A percentile compares a stretch with the other conserved stretches of the same genome.
phyloP scores from a whole-genome alignment of 495 filamentous ascomycete species.

The Hamigera avellanea region DNA sequence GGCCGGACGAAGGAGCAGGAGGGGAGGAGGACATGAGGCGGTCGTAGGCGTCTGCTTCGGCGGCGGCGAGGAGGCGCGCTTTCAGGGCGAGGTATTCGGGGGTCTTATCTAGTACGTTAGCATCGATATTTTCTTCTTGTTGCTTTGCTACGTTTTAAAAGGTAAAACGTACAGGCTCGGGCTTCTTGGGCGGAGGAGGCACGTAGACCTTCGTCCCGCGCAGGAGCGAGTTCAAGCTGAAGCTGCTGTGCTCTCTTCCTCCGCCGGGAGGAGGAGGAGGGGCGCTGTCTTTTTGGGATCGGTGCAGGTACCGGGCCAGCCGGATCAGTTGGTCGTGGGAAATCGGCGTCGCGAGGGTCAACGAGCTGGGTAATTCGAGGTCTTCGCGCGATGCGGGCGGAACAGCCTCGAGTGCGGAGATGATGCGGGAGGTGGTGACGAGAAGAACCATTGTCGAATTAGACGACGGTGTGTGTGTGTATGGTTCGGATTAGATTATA shows the following conservation, averaged over 20 bases:
- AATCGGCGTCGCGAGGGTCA: constrained; percentile 55
- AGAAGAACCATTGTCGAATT: constrained; percentile 69
- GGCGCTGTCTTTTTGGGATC: constrained; percentile 3
- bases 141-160: background rate
- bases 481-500: too few relatives aligned
- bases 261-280: background rate
- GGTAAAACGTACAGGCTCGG: constrained; percentile 52
- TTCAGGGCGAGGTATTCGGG: constrained; percentile 84
- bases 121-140: background rate
- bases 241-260: background rate
- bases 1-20: constrained; percentile 20
- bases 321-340: constrained; percentile 69
- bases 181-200: constrained; percentile 64
- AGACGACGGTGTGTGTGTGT: too few relatives aligned
- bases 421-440: constrained; percentile 57
- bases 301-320: constrained; percentile 44
- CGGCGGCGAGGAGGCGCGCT: constrained; percentile 67
- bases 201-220: constrained; percentile 62
- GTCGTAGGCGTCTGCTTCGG: constrained; percentile 69
- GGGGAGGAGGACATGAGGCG: constrained; percentile 47
- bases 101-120: constrained; percentile 37
- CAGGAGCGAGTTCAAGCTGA: constrained; percentile 51
- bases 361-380: constrained; percentile 23
- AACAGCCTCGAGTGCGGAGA: constrained; percentile 46
- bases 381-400: constrained; percentile 17